phyloP scores from a whole-genome alignment of 139 green algal species.

The Picochlorum sp. region DNA sequence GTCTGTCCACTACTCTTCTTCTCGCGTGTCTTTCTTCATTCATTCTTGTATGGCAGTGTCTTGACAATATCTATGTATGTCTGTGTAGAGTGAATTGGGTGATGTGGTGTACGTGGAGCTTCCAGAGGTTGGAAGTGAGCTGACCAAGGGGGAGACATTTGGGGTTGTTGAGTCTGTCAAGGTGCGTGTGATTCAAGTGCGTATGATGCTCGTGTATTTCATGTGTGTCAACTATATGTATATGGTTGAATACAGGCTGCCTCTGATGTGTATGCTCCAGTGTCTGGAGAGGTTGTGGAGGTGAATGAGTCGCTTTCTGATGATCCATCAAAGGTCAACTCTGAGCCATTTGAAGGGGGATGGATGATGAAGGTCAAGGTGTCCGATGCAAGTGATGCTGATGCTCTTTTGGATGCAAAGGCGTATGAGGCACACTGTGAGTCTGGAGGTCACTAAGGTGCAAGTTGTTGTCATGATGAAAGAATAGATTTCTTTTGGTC shows the following conservation, averaged over 20 bases:
- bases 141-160: conserved; percentile 83
- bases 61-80: too few species aligned
- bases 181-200: conserved; percentile 24
- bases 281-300: conserved; percentile 83
- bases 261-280: conserved; percentile 86
- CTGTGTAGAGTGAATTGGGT: conserved; percentile 73
- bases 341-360: conserved; percentile 61
- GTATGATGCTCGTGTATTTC: too few species aligned
- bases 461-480: too few species aligned
- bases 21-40: too few species aligned
- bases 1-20: too few species aligned
- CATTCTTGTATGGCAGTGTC: too few species aligned
- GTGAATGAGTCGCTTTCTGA: conserved; percentile 71
- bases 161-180: conserved; percentile 99
- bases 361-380: conserved; percentile 99
- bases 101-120: conserved; percentile 98
- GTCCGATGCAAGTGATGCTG: conserved; percentile 57
- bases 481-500: too few species aligned
- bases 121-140: conserved; percentile 77
- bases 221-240: background rate
- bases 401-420: conserved; percentile 61
- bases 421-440: conserved; percentile 71
- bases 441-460: conserved; percentile 2
- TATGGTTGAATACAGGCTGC: conserved; percentile 57
- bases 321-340: conserved; percentile 76